Base-by-base conservation (phyloP, 495 filamentous ascomycete species). In the Cercophora samala region DNA sequence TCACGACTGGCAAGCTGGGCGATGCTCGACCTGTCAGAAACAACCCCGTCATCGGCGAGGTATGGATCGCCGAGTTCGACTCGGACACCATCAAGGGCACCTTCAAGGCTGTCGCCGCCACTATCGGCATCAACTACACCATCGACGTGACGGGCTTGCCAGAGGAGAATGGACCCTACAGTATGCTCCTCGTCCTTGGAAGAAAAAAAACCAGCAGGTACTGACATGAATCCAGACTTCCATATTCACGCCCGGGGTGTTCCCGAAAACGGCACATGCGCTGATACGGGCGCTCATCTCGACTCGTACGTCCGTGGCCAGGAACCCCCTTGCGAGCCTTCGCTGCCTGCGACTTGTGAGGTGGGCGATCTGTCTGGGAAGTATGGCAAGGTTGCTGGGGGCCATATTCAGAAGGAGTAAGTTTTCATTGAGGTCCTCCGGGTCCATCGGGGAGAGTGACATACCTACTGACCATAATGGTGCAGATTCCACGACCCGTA, bases 321-420 rank as follows among this genome's bases (percentile, higher is more conserved):
- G 74, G 73, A 74, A 11, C 84, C 88, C 61, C 72, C 85, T 21
- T 97, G 92, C 75, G 82, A 93, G 72, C 64, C 79, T 15, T 76
- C 77, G 15, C 70, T 78, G 59, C 90, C 91, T 2, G 69, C 86
- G 68, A 89, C 86, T 0, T 97, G 92, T 77, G 87, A 95, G 77
- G 87, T 91, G 23, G 92, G 92, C 58, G 92, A 97, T 78, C 75
- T 95, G 54, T 84, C 86, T 55, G 93, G 93, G 64, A 97, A 96
- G 80, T 87, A 93, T 66, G 90, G 89, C 53, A 84, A 84, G 59
- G 86, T 92, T 68, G 77, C 76, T 1, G 75, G 83, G 25, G 75
- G 79, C 19, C 59, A 24, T 23, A 76, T 74, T 52, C 55, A 67
- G 5, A 86, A 79, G 76, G 71, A 64, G 26, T 75, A 54, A 73